Evolutionary conservation across 352 stramenopile species (phyloP).

Genomic region (Globisporangium paroecandrum): DNA sequence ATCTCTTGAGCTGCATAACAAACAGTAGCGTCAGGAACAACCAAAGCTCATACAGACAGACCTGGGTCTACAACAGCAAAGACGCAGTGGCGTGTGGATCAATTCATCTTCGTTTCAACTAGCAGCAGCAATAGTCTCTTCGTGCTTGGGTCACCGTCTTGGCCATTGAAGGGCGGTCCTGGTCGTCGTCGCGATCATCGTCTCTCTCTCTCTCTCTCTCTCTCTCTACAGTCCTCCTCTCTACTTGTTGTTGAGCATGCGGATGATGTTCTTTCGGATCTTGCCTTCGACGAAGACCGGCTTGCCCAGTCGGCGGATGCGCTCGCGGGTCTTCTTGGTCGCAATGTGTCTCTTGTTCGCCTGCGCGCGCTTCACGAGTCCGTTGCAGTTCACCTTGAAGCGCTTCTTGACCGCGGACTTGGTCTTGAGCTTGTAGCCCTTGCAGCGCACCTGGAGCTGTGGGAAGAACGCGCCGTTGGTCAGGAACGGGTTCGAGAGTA

Average conservation of each 20-base stretch:
- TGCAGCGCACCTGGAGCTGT: conserved; percentile 54
- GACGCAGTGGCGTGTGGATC: background rate
- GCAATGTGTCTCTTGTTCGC: conserved; percentile 84
- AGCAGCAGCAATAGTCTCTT: background rate
- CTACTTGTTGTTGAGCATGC: conserved; percentile 52
- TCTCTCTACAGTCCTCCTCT: background rate
- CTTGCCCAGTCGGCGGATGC: conserved; percentile 72
- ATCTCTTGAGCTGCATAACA: background rate
- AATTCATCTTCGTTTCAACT: conserved; percentile 1
- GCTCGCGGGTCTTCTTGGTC: conserved; percentile 81
- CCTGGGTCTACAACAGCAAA: background rate
- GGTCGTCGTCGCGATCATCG: background rate
- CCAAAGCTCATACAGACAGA: too few species aligned
- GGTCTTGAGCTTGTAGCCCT: conserved; percentile 82
- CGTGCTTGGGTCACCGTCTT: background rate
- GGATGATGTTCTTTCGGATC: conserved; percentile 82
- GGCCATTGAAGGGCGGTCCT: background rate
- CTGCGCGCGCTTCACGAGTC: conserved; percentile 72
- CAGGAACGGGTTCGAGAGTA: conserved; percentile 20
- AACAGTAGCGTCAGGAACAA: background rate
- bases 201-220: background rate
- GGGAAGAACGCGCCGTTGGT: conserved; percentile 21
- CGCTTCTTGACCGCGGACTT: conserved; percentile 83
- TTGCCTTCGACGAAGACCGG: conserved; percentile 63
- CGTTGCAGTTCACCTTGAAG: conserved; percentile 81